Evolutionary conservation across 179 eudicot genomes (phyloP).

Genomic region (Silene vulgaris): DNA sequence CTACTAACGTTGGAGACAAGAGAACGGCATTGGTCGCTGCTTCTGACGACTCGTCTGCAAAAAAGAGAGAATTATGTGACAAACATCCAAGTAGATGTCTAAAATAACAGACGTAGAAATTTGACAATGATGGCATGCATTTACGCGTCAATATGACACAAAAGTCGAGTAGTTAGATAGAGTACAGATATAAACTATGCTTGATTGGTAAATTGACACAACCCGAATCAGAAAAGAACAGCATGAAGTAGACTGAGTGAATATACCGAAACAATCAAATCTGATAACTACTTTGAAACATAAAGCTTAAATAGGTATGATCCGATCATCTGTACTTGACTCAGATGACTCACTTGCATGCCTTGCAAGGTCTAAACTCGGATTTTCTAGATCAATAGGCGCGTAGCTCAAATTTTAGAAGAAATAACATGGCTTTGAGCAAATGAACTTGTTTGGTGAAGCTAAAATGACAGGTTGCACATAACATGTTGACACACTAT

Average conservation of each 20-base stretch:
- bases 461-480: too few species aligned
- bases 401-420: too few species aligned
- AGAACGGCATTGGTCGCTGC: conserved; percentile 48
- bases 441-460: too few species aligned
- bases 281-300: not conserved
- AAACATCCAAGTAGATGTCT: not conserved
- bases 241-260: not conserved
- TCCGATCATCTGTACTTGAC: too few species aligned
- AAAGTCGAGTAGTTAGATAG: not conserved
- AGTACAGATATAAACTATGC: not conserved
- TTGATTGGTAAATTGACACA: too few species aligned
- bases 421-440: too few species aligned
- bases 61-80: conserved; percentile 20
- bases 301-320: too few species aligned
- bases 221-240: not conserved
- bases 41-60: conserved; percentile 74
- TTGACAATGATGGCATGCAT: not conserved
- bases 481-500: too few species aligned
- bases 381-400: too few species aligned
- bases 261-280: not conserved
- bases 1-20: conserved; percentile 47
- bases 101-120: not conserved
- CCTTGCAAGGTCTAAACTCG: too few species aligned
- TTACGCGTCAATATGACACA: not conserved
- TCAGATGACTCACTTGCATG: too few species aligned